These are phyloP conservation scores for Bipolaris bicolor DNA, from an alignment of 2,329 filamentous ascomycete genomes.

Conservation along the genomic window DNA sequence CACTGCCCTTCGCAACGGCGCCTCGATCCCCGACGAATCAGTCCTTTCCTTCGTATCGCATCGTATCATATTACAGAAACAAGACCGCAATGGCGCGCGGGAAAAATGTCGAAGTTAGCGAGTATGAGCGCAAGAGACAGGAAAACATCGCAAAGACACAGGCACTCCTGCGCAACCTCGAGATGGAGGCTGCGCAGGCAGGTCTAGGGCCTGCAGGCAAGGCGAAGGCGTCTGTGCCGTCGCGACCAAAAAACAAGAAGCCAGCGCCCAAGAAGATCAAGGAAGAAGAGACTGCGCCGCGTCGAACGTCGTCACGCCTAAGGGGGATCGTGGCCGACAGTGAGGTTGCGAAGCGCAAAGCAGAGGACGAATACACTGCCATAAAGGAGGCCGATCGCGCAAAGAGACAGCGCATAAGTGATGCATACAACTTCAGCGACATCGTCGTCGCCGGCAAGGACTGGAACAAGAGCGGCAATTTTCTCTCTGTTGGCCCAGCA, in stretches of 20 bases:
- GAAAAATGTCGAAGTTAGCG: slow-evolving; percentile 68
- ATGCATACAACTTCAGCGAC: slow-evolving; percentile 73
- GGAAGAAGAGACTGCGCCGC: slow-evolving; percentile 60
- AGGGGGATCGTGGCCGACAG: slow-evolving; percentile 69
- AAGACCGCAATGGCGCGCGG: slow-evolving; percentile 38
- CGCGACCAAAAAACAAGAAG: slow-evolving; percentile 51
- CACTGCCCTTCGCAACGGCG: neutral
- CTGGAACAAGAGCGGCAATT: slow-evolving; percentile 71
- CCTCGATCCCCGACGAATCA: neutral
- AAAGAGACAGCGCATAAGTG: slow-evolving; percentile 69
- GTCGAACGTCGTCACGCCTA: slow-evolving; percentile 67
- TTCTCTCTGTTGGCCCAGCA: slow-evolving; percentile 71
- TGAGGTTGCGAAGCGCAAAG: slow-evolving; percentile 71
- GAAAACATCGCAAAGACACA: slow-evolving; percentile 89
- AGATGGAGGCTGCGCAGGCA: slow-evolving; percentile 69
- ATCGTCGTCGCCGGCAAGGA: slow-evolving; percentile 81
- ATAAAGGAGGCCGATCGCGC: slow-evolving; percentile 63
- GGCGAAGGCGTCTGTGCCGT: slow-evolving; percentile 55
- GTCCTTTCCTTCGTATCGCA: neutral
- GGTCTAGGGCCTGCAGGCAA: slow-evolving; percentile 68
- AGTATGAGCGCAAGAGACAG: slow-evolving; percentile 82
- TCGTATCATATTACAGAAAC: neutral
- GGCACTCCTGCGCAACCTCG: slow-evolving; percentile 78
- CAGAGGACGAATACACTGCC: slow-evolving; percentile 66
- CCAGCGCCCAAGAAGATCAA: slow-evolving; percentile 61